Evolutionary conservation across 2,329 filamentous ascomycete genomes (phyloP).

Genomic region (Aspergillus sp.): DNA sequence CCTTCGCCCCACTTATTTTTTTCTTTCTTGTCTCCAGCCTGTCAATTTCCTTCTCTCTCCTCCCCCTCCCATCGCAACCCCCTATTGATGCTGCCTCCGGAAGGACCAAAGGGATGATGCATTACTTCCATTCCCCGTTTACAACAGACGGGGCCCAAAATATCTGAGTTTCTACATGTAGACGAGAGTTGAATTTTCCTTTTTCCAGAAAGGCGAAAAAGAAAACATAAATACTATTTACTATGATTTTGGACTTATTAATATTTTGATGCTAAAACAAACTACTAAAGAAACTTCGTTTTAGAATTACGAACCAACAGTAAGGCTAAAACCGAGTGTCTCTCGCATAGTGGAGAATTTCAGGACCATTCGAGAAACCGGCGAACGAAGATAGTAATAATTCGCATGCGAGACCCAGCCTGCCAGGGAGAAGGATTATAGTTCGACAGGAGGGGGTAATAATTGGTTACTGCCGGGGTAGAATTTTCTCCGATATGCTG

Average conservation of each 20-base stretch:
- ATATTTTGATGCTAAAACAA: neutral
- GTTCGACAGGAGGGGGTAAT: neutral
- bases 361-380: neutral
- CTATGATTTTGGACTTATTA: neutral
- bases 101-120: slow-evolving; percentile 7
- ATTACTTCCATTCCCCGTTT: slow-evolving; percentile 2
- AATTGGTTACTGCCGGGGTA: slow-evolving; percentile 7
- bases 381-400: neutral
- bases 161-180: slow-evolving; percentile 9
- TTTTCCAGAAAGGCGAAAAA: neutral
- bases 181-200: neutral
- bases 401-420: neutral
- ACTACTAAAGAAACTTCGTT: too few species aligned
- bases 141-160: neutral
- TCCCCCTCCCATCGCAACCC: too few species aligned
- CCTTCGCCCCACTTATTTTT: neutral
- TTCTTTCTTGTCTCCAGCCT: neutral
- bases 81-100: slow-evolving; percentile 2
- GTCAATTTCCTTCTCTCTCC: neutral
- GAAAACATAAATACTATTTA: neutral
- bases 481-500: slow-evolving; percentile 17
- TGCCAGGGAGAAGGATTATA: neutral
- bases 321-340: too few species aligned
- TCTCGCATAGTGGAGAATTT: too few species aligned
- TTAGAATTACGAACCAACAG: too few species aligned